These are phyloP conservation scores for Aureobasidium sp. DNA, from an alignment of 2,329 filamentous ascomycete genomes.

Conservation along the genomic window DNA sequence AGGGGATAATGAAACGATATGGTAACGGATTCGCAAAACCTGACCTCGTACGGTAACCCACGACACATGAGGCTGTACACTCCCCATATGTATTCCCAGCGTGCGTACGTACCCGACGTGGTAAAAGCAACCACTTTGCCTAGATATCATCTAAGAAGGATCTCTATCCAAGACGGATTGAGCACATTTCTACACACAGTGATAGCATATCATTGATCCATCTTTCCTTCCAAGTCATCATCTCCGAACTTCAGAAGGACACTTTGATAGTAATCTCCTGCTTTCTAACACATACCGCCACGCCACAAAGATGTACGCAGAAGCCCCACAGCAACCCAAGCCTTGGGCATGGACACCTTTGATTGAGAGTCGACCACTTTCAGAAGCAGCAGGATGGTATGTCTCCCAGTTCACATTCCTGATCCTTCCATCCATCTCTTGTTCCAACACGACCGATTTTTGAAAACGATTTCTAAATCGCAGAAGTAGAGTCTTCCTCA, in stretches of 20 bases:
- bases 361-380: constrained; percentile 59
- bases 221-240: background rate
- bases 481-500: constrained; percentile 67
- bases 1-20: constrained; percentile 1
- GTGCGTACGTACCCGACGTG: background rate
- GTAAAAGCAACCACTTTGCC: constrained; percentile 3
- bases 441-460: background rate
- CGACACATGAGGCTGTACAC: constrained; percentile 3
- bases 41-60: constrained; percentile 5
- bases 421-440: background rate
- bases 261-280: background rate
- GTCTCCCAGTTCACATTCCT: constrained; percentile 20
- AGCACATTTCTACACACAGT: background rate
- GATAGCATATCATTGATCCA: background rate
- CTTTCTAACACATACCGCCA: background rate
- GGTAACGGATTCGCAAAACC: background rate
- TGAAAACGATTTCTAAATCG: constrained; percentile 23
- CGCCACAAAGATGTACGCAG: constrained; percentile 1
- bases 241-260: background rate
- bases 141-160: constrained; percentile 1
- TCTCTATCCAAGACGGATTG: background rate
- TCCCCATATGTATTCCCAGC: background rate
- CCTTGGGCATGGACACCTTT: constrained; percentile 68
- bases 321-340: constrained; percentile 16
- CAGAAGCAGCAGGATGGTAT: constrained; percentile 64